phyloP scores from a whole-genome alignment of 2,329 filamentous ascomycete genomes.

The Xylaria sp. region DNA sequence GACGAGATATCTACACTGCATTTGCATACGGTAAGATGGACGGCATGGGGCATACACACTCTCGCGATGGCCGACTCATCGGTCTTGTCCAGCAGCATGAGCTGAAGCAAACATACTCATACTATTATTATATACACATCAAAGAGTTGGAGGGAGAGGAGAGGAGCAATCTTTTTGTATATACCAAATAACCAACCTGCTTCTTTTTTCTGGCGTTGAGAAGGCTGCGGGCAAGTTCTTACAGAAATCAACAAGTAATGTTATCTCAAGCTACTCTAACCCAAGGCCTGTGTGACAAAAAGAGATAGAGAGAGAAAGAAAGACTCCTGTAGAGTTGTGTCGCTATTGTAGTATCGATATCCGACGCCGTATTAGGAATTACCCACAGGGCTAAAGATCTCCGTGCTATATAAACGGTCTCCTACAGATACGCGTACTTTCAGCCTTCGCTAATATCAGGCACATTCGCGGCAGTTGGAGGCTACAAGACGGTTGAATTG shows the following conservation, averaged over 20 bases:
- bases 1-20: not conserved
- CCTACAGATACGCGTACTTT: no score
- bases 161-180: not conserved
- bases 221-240: not conserved
- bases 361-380: no score
- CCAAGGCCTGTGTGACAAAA: no score
- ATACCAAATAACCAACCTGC: not conserved
- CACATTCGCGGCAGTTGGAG: no score
- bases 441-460: no score
- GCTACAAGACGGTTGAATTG: no score
- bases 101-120: not conserved
- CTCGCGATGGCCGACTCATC: not conserved
- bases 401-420: no score
- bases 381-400: no score
- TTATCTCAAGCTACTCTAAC: no score
- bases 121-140: not conserved
- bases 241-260: not conserved
- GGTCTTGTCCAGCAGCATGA: not conserved
- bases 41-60: not conserved
- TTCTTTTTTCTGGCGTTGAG: not conserved
- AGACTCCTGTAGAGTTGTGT: no score
- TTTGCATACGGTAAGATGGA: slow-evolving; percentile 2
- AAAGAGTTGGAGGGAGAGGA: not conserved
- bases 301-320: no score
- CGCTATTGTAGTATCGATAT: no score